These are phyloP conservation scores for Phytopythium chamaehyphon DNA, from an alignment of 352 stramenopile species.

Conservation along the genomic window DNA sequence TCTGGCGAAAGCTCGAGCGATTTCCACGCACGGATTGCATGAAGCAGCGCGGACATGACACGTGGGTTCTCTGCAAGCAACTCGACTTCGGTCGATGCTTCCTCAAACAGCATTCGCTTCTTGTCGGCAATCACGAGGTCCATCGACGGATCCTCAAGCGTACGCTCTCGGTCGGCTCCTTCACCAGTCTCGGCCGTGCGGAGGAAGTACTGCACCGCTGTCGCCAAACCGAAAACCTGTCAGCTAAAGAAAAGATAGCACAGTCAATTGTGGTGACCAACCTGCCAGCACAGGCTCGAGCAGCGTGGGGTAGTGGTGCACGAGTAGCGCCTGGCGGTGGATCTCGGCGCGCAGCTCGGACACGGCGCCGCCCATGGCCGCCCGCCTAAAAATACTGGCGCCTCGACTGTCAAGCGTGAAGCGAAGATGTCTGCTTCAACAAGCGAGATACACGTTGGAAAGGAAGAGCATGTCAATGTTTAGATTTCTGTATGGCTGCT, in stretches of 20 bases:
- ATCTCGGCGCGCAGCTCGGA: conserved; percentile 66
- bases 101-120: conserved; percentile 33
- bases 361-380: conserved; percentile 57
- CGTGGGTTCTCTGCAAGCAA: conserved; percentile 49
- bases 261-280: conserved; percentile 2
- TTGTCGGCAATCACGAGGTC: conserved; percentile 54
- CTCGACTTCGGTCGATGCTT: conserved; percentile 71
- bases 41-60: conserved; percentile 47
- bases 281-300: conserved; percentile 54
- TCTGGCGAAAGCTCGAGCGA: conserved; percentile 46
- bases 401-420: too few relatives aligned
- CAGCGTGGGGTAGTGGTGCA: conserved; percentile 48
- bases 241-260: background rate
- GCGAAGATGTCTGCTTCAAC: too few relatives aligned
- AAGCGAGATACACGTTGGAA: background rate
- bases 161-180: conserved; percentile 43
- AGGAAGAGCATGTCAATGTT: too few relatives aligned
- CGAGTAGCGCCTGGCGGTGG: conserved; percentile 56
- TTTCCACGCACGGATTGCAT: conserved; percentile 30
- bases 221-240: background rate
- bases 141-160: conserved; percentile 45
- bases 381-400: conserved; percentile 13
- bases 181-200: conserved; percentile 61
- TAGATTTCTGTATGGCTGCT: background rate
- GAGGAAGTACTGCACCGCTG: conserved; percentile 66